These are phyloP conservation scores for Leccinellum rugosiceps DNA, from an alignment of 768 basidiomycete species.

Conservation along the genomic window DNA sequence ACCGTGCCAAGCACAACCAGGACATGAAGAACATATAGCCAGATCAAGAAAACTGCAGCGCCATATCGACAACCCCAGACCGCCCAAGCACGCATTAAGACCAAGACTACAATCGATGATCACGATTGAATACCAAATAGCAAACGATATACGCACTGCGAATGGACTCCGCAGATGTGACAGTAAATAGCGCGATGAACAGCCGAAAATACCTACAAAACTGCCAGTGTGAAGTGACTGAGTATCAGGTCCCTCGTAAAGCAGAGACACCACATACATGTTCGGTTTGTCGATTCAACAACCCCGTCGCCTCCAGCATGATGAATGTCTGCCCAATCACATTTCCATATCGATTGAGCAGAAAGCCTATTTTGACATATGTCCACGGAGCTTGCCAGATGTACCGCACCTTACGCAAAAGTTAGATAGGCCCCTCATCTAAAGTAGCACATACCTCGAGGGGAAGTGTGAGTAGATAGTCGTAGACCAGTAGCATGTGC, in stretches of 20 bases:
- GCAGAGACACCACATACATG: not conserved
- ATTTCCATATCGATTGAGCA: slow-evolving; percentile 18
- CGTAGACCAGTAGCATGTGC: slow-evolving; percentile 2
- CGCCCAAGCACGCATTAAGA: slow-evolving; percentile 19
- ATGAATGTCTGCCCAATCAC: slow-evolving; percentile 13
- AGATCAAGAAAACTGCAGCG: slow-evolving; percentile 1
- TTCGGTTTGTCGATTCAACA: not conserved
- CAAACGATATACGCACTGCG: not conserved
- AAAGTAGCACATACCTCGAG: no score
- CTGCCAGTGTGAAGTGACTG: not conserved
- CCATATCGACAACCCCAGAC: slow-evolving; percentile 15
- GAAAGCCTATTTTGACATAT: slow-evolving; percentile 14
- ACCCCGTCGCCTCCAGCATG: not conserved
- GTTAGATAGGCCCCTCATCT: no score
- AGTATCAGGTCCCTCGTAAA: not conserved
- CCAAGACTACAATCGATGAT: slow-evolving; percentile 12
- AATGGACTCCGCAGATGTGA: slow-evolving; percentile 11
- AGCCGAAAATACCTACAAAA: slow-evolving; percentile 11
- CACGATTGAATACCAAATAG: not conserved
- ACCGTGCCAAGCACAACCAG: not conserved
- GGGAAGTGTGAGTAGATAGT: no score
- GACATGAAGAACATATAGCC: slow-evolving; percentile 7
- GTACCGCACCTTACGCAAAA: no score
- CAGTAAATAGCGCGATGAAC: slow-evolving; percentile 5
- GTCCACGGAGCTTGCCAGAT: no score